Percentiles rank a stretch among this genome's conserved stretches.
These are phyloP conservation scores for Lachancea lanzarotensis DNA, from an alignment of 805 yeast species.

Conservation along the genomic window DNA sequence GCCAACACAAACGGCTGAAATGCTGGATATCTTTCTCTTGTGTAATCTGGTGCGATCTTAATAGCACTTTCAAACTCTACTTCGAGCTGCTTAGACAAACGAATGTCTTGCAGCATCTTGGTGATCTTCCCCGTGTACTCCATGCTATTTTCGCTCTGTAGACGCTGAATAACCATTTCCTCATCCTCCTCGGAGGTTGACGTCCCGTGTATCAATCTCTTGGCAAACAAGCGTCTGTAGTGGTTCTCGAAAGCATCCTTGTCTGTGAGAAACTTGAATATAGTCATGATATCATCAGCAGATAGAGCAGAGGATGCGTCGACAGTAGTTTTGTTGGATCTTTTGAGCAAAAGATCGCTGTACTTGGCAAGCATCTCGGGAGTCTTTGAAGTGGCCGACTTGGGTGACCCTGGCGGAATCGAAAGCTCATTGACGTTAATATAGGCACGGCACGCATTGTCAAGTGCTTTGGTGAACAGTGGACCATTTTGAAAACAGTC, in stretches of 20 bases:
- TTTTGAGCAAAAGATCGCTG: slow-evolving; percentile 75
- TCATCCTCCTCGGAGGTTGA: slow-evolving; percentile 78
- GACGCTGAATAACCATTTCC: slow-evolving; percentile 72
- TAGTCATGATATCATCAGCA: slow-evolving; percentile 76
- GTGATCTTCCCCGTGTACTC: slow-evolving; percentile 93
- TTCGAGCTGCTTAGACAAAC: slow-evolving; percentile 70
- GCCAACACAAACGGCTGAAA: slow-evolving; percentile 77
- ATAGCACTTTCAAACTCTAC: slow-evolving; percentile 34
- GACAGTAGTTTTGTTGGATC: slow-evolving; percentile 61
- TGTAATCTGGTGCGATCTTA: slow-evolving; percentile 28
- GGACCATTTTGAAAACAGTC: slow-evolving; percentile 56
- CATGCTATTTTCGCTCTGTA: slow-evolving; percentile 82
- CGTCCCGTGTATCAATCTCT: slow-evolving; percentile 79
- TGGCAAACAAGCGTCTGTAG: slow-evolving; percentile 83
- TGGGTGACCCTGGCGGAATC: slow-evolving; percentile 45
- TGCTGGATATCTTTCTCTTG: slow-evolving; percentile 34
- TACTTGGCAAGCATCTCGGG: slow-evolving; percentile 90
- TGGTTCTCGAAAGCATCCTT: slow-evolving; percentile 92
- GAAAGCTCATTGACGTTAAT: slow-evolving; percentile 83
- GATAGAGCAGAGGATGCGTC: slow-evolving; percentile 67
- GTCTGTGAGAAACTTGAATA: slow-evolving; percentile 84
- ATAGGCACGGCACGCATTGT: slow-evolving; percentile 77
- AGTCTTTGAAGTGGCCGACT: slow-evolving; percentile 60
- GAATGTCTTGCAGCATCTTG: slow-evolving; percentile 92
- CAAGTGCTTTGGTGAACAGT: slow-evolving; percentile 78